phyloP scores from a whole-genome alignment of 1,284 basidiomycete species.

The Moesziomyces parantarcticus region DNA sequence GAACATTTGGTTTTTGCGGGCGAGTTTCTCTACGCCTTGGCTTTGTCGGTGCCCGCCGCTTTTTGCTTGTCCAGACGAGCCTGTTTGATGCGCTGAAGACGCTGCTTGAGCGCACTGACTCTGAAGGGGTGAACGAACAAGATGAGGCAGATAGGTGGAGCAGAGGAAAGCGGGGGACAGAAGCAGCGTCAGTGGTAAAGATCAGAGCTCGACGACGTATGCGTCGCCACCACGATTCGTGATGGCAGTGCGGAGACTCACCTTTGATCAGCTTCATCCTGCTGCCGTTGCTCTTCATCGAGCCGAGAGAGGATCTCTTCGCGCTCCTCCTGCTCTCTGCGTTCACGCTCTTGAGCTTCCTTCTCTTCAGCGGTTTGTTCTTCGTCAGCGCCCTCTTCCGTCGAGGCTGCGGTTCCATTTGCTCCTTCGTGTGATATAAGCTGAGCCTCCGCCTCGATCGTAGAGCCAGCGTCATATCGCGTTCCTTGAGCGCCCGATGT shows the following conservation, averaged over 20 bases:
- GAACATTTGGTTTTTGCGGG: neutral
- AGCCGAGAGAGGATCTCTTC: slow-evolving; percentile 56
- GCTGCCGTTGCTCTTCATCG: slow-evolving; percentile 58
- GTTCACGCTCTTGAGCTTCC: slow-evolving; percentile 38
- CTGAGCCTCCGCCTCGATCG: slow-evolving; percentile 52
- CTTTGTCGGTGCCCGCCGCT: slow-evolving; percentile 1
- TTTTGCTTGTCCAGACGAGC: slow-evolving; percentile 37
- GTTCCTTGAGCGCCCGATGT: neutral
- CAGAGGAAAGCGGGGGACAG: too few species aligned
- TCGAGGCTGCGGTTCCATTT: neutral
- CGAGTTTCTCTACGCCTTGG: slow-evolving; percentile 1
- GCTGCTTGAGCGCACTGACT: slow-evolving; percentile 43
- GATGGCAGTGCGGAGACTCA: slow-evolving; percentile 11
- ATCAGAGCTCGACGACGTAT: too few species aligned
- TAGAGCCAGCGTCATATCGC: slow-evolving; percentile 25
- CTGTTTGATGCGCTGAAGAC: slow-evolving; percentile 44
- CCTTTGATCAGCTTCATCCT: slow-evolving; percentile 60
- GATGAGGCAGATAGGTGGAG: too few species aligned
- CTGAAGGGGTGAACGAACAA: slow-evolving; percentile 2
- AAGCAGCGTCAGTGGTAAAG: too few species aligned
- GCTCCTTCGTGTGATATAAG: slow-evolving; percentile 20
- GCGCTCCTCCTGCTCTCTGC: slow-evolving; percentile 49
- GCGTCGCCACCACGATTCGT: too few species aligned
- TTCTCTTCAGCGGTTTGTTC: slow-evolving; percentile 26
- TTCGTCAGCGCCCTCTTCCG: slow-evolving; percentile 11